Percentiles rank a stretch among this genome's conserved stretches.
phyloP scores from a whole-genome alignment of 2,329 filamentous ascomycete species.

The Penicillium sp. region DNA sequence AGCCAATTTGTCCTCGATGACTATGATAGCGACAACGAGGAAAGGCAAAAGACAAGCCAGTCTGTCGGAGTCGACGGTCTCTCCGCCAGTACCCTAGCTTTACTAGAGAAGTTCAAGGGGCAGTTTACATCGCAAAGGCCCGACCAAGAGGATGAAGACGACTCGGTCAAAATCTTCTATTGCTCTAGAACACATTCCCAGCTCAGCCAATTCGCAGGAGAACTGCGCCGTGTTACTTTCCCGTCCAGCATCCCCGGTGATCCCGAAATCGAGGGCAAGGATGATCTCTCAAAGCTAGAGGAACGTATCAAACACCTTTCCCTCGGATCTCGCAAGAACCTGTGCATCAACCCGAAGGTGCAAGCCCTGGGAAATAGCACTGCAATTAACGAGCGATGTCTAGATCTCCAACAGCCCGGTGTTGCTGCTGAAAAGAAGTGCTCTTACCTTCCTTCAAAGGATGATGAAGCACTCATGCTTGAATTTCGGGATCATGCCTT shows the following conservation, averaged over 20 bases:
- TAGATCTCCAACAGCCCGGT: conserved; percentile 80
- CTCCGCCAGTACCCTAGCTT: conserved; percentile 74
- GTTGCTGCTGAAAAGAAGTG: conserved; percentile 70
- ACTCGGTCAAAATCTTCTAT: conserved; percentile 83
- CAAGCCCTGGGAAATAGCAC: conserved; percentile 69
- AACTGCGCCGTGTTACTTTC: conserved; percentile 77
- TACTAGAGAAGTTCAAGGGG: conserved; percentile 70
- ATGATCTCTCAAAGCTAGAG: conserved; percentile 36
- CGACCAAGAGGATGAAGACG: conserved; percentile 56
- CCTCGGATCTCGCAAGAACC: conserved; percentile 81
- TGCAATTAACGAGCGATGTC: conserved; percentile 90
- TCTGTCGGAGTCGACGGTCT: conserved; percentile 53
- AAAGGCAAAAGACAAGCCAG: conserved; percentile 29
- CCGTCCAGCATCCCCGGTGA: conserved; percentile 69
- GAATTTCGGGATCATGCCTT: conserved; percentile 85
- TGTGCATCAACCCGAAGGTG: conserved; percentile 88
- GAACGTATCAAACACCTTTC: conserved; percentile 80
- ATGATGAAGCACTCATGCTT: conserved; percentile 71
- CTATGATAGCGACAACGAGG: conserved; percentile 67
- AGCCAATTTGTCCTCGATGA: conserved; percentile 77
- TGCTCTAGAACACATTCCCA: conserved; percentile 94
- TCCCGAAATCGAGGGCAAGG: conserved; percentile 27
- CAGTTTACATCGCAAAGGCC: conserved; percentile 34
- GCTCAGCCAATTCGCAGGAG: conserved; percentile 82
- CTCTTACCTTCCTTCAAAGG: conserved; percentile 75